These are phyloP conservation scores for Eremothecium sinecaudum DNA, from an alignment of 1,139 yeast species.

Conservation along the genomic window DNA sequence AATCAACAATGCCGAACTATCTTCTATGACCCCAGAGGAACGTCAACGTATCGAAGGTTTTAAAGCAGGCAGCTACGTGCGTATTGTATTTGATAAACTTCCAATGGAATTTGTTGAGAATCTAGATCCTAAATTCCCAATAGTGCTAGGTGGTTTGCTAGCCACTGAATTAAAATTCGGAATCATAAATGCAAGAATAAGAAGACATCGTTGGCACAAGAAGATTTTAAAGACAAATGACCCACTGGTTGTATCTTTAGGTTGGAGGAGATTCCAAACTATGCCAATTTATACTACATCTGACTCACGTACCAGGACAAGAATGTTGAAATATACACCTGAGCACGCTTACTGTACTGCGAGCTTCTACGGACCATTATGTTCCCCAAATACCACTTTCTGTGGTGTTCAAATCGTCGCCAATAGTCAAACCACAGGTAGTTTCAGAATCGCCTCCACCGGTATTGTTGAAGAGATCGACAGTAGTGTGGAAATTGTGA, in stretches of 20 bases:
- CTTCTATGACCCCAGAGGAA: slow-evolving; percentile 62
- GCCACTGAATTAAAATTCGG: slow-evolving; percentile 92
- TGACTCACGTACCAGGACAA: slow-evolving; percentile 92
- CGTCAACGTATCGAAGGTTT: slow-evolving; percentile 83
- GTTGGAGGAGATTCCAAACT: slow-evolving; percentile 98
- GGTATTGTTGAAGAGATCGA: slow-evolving; percentile 93
- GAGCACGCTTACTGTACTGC: slow-evolving; percentile 97
- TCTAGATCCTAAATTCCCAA: slow-evolving; percentile 76
- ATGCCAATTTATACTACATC: slow-evolving; percentile 92
- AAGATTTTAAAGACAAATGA: slow-evolving; percentile 91
- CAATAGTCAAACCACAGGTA: slow-evolving; percentile 71
- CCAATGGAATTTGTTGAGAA: slow-evolving; percentile 89
- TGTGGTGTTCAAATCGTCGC: slow-evolving; percentile 91
- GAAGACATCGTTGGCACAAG: slow-evolving; percentile 99
- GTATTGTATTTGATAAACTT: slow-evolving; percentile 68
- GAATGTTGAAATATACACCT: slow-evolving; percentile 97
- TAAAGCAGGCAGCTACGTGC: slow-evolving; percentile 89
- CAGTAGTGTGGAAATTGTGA: slow-evolving; percentile 80
- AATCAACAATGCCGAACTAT: slow-evolving; percentile 74
- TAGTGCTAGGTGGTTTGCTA: slow-evolving; percentile 82
- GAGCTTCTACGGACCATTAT: slow-evolving; percentile 92
- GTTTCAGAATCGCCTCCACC: slow-evolving; percentile 95
- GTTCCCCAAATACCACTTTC: slow-evolving; percentile 94
- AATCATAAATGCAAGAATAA: slow-evolving; percentile 80
- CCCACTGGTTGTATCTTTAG: slow-evolving; percentile 85